Evolutionary conservation across 106 monocot genomes (phyloP).

Genomic region (Acorus gramineus): DNA sequence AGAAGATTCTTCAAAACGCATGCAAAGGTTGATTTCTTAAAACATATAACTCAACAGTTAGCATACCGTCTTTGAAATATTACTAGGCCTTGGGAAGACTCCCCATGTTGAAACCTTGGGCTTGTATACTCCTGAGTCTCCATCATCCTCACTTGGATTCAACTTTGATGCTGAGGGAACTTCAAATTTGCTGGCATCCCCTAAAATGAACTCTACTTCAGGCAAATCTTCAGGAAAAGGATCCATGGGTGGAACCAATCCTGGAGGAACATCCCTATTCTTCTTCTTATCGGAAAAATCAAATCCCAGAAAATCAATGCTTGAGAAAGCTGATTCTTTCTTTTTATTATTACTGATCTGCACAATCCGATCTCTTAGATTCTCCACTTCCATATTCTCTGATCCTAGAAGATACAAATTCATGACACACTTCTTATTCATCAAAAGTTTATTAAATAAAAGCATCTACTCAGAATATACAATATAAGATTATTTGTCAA

Average conservation of each 20-base stretch:
- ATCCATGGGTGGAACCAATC: slow-evolving; percentile 36
- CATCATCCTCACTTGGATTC: slow-evolving; percentile 16
- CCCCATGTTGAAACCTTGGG: slow-evolving; percentile 95
- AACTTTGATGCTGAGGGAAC: slow-evolving; percentile 6
- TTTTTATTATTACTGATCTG: slow-evolving; percentile 20
- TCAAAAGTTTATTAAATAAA: not conserved
- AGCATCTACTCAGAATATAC: not conserved
- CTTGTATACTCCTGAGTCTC: slow-evolving; percentile 40
- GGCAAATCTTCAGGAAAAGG: slow-evolving; percentile 36
- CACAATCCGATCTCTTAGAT: slow-evolving; percentile 10
- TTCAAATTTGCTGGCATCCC: slow-evolving; percentile 77
- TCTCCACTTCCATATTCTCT: slow-evolving; percentile 11
- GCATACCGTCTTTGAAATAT: slow-evolving; percentile 84
- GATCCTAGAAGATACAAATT: slow-evolving; percentile 20
- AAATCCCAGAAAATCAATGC: slow-evolving; percentile 73
- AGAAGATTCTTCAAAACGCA: too few species aligned
- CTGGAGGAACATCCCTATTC: slow-evolving; percentile 39
- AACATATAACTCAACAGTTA: too few species aligned
- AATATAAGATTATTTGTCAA: too few species aligned
- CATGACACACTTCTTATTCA: not conserved
- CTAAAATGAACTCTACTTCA: slow-evolving; percentile 86
- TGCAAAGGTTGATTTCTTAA: too few species aligned
- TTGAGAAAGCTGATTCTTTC: slow-evolving; percentile 29
- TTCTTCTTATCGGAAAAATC: slow-evolving; percentile 68
- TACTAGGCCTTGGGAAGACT: slow-evolving; percentile 76